Evolutionary conservation across 2,329 filamentous ascomycete species (phyloP).

Genomic region (Paracoccidioides lutzii): DNA sequence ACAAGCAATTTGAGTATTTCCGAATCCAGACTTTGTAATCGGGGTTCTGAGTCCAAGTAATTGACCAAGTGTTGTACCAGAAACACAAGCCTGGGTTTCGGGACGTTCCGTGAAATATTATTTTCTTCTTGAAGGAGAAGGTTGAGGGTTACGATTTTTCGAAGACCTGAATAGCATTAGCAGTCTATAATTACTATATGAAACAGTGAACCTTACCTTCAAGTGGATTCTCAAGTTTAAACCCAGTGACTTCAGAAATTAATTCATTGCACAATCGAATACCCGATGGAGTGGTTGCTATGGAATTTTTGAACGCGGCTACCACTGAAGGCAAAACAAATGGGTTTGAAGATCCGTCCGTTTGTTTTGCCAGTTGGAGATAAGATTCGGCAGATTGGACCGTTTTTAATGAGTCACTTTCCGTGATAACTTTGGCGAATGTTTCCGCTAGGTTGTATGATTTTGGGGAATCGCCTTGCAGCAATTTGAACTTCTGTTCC

Average conservation of each 20-base stretch:
- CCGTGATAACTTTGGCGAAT: conserved; percentile 29
- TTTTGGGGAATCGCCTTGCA: conserved; percentile 20
- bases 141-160: conserved; percentile 43
- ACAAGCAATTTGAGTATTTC: conserved; percentile 34
- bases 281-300: conserved; percentile 36
- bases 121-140: conserved; percentile 39
- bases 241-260: conserved; percentile 45
- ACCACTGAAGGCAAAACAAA: conserved; percentile 38
- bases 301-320: conserved; percentile 35
- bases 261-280: conserved; percentile 47
- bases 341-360: conserved; percentile 28
- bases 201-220: conserved; percentile 25
- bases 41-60: conserved; percentile 53
- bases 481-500: conserved; percentile 22
- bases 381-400: conserved; percentile 21
- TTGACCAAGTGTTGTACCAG: conserved; percentile 64
- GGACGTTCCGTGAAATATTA: conserved; percentile 32
- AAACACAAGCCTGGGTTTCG: conserved; percentile 60
- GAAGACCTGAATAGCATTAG: conserved; percentile 27
- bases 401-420: conserved; percentile 15
- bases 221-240: conserved; percentile 33
- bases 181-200: not conserved
- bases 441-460: conserved; percentile 30
- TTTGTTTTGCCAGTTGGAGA: conserved; percentile 23
- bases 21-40: conserved; percentile 25